Conservation (phyloP, 306 rosid species). For the Prunus mume region DNA sequence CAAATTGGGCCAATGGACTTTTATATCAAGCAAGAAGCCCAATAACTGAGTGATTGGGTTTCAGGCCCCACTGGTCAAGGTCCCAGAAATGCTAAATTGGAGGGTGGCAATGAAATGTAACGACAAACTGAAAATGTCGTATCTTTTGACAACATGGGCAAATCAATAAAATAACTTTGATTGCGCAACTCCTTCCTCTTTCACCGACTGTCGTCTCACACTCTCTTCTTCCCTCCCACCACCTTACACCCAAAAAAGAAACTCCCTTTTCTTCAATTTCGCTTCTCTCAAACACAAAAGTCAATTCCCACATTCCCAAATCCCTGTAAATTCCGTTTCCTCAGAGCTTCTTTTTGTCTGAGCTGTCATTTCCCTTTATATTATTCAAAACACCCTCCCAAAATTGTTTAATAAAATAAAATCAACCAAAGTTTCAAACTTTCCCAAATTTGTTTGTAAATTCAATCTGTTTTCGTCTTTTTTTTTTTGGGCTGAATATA, state of each 20-base stretch:
- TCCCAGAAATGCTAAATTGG: no score
- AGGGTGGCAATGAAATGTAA: background rate
- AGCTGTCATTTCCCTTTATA: conserved; percentile 1
- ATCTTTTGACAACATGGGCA: background rate
- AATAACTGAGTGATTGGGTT: no score
- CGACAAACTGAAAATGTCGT: background rate
- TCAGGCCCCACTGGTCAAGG: no score
- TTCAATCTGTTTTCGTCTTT: background rate
- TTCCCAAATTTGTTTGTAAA: background rate
- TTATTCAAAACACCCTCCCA: background rate
- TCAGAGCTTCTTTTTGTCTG: conserved; percentile 11
- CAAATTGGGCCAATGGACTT: no score
- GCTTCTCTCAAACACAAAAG: background rate
- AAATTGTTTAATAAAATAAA: background rate
- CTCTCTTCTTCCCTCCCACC: conserved; percentile 4
- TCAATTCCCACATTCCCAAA: background rate
- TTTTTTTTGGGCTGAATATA: background rate
- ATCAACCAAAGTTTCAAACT: conserved; percentile 8
- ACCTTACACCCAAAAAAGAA: background rate
- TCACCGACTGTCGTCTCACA: conserved; percentile 5
- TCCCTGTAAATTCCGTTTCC: conserved; percentile 17
- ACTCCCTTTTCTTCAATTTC: background rate
- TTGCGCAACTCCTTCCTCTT: background rate
- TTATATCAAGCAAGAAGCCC: no score
- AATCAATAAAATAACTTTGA: background rate